Conservation (phyloP, 176 grass and related monocot species). For the Thalia dealbata region DNA sequence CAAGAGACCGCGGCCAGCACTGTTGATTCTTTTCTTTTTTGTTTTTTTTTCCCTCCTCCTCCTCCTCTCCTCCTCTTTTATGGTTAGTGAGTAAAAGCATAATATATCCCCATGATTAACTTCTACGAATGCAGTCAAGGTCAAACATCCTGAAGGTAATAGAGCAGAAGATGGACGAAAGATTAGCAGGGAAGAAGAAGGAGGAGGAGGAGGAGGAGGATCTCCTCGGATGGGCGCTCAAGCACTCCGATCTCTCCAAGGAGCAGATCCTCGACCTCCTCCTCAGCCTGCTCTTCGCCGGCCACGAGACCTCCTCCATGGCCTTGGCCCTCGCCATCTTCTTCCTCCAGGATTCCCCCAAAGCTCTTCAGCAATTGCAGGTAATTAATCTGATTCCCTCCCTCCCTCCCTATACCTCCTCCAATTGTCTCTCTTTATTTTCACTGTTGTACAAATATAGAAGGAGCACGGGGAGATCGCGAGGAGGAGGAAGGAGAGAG, state of each 20-base stretch:
- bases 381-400: constrained; percentile 23
- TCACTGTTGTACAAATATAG: constrained; percentile 16
- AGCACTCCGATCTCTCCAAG: constrained; percentile 60
- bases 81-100: no score
- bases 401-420: no score
- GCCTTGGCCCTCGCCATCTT: constrained; percentile 81
- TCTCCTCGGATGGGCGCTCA: constrained; percentile 74
- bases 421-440: no score
- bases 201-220: constrained; percentile 44
- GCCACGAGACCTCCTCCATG: constrained; percentile 89
- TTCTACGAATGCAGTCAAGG: constrained; percentile 36
- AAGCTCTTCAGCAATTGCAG: constrained; percentile 49
- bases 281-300: constrained; percentile 84
- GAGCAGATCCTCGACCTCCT: constrained; percentile 94
- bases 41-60: no score
- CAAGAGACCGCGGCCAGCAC: background rate
- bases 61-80: no score
- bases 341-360: constrained; percentile 71
- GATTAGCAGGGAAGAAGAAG: constrained; percentile 11
- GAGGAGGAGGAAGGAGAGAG: constrained; percentile 41
- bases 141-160: constrained; percentile 70
- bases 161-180: constrained; percentile 78
- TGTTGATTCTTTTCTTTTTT: background rate
- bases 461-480: constrained; percentile 61
- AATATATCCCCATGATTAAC: no score